Conservation (phyloP, 345 rosid species). For the Zanthoxylum bungeanum region DNA sequence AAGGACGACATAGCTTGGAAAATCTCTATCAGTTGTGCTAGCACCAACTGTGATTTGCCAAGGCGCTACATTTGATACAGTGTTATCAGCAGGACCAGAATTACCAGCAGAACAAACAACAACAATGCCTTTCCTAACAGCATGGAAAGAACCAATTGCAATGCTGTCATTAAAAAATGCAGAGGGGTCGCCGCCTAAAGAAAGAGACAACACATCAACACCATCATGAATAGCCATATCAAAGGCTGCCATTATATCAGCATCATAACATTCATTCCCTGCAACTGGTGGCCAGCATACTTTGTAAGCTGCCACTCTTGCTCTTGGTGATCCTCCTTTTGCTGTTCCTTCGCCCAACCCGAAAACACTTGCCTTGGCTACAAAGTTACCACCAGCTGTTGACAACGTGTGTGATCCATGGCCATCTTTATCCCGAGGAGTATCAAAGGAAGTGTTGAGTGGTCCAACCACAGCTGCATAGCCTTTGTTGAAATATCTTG, state of each 20-base stretch:
- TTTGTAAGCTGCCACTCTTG: conserved; percentile 84
- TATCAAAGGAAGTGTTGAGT: conserved; percentile 42
- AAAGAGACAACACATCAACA: conserved; percentile 70
- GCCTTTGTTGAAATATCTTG: conserved; percentile 52
- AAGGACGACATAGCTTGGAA: conserved; percentile 59
- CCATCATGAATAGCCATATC: conserved; percentile 77
- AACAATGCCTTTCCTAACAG: conserved; percentile 50
- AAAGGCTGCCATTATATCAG: conserved; percentile 66
- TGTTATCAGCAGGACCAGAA: conserved; percentile 64
- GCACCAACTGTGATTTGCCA: conserved; percentile 95
- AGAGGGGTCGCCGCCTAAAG: conserved; percentile 48
- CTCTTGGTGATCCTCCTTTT: conserved; percentile 83
- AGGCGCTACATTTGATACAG: conserved; percentile 69
- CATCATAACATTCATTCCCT: conserved; percentile 61
- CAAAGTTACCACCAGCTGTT: conserved; percentile 73
- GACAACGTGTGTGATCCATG: conserved; percentile 93
- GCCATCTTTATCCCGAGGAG: conserved; percentile 76
- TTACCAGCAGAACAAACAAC: conserved; percentile 82
- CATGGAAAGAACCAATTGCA: conserved; percentile 83
- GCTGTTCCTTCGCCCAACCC: conserved; percentile 65
- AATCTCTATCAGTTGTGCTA: conserved; percentile 81
- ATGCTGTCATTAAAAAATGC: conserved; percentile 52
- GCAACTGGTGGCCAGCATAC: conserved; percentile 61
- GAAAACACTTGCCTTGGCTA: conserved; percentile 43
- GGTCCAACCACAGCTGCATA: conserved; percentile 40